Percentiles rank a stretch among this genome's conserved stretches.
phyloP scores from a whole-genome alignment of 2,329 filamentous ascomycete genomes.

The Sarocladium kiliense region DNA sequence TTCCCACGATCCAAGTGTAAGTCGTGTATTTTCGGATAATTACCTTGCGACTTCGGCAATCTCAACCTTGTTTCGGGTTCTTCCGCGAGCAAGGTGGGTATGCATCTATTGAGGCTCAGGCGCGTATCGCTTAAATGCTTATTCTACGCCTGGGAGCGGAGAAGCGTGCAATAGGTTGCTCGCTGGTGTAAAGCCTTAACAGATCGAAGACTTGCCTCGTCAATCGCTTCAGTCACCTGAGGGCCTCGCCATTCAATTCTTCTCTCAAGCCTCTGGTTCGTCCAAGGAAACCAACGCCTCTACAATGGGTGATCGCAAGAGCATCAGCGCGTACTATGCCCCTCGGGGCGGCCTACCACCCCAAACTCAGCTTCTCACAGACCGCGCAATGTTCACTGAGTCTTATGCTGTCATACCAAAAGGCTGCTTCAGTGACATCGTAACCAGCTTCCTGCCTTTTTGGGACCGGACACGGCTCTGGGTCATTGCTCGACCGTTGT shows the following conservation, averaged over 20 bases:
- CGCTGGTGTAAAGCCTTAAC: no score
- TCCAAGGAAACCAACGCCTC: background rate
- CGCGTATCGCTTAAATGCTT: background rate
- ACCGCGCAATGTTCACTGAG: slow-evolving; percentile 11
- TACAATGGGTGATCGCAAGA: slow-evolving; percentile 4
- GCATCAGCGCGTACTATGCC: slow-evolving; percentile 7
- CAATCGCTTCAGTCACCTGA: no score
- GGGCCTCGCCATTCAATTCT: no score
- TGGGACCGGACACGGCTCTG: slow-evolving; percentile 10
- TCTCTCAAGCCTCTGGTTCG: background rate
- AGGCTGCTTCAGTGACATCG: slow-evolving; percentile 10
- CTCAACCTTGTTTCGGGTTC: background rate
- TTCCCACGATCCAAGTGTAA: background rate
- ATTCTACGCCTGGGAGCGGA: no score
- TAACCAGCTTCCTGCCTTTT: slow-evolving; percentile 10
- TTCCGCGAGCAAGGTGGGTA: background rate
- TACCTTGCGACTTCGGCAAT: background rate
- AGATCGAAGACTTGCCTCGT: no score
- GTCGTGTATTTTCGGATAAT: background rate
- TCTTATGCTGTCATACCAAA: slow-evolving; percentile 10
- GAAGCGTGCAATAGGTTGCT: no score
- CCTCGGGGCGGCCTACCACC: slow-evolving; percentile 9
- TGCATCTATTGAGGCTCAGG: background rate
- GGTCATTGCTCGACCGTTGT: slow-evolving; percentile 10
- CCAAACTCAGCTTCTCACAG: slow-evolving; percentile 10